Evolutionary conservation across 228 moss, liverwort and hornwort species (phyloP), one percentile per base, ranked within the genome.

Genomic region (Sphagnum fallax): DNA sequence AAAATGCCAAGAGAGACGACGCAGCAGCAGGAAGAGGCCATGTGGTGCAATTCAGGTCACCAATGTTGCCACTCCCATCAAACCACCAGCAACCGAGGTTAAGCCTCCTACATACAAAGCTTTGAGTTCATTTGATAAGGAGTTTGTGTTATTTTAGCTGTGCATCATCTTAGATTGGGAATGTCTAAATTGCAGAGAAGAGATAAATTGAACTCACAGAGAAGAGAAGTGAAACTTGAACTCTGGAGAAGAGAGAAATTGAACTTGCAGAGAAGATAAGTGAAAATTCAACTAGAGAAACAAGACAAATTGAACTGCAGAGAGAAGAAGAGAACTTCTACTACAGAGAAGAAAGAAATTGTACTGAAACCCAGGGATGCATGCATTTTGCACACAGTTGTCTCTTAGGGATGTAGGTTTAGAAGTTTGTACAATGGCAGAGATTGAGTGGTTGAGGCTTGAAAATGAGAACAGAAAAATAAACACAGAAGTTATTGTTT

Each of bases 21-120:
- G 53, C 60, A 67, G 51, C 47, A 60, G 65, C 15, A 74, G 62
- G 78, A 62, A 72, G 65, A 49, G 69, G 62, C 60, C 48, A 16
- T 73, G 52, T 72, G 67, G 69, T 51, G 11, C 65, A 53, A 51
- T 77, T 71, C 48, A 55, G 60, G 65, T 75, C 6, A 73, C 61
- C 62, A 80, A 68, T 62, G 77, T 83, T 6, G 77, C 83, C 59
- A 65, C 73, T 49, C 75, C 75, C 51, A 70, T 83, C 58, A 79
- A 79, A 16, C 69, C 73, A 68, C 12, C 55, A 5, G 11, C 72
- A 9, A 69, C 69, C 0, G 85, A 79, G 84, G 84, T 77, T 32
- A 65, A 48, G 48, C 65, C 12, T 10, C 48, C 50, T 14, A 62
- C 13, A 48, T 10, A 2, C 58, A 9, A 9, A 14, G 10, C 14